Evolutionary conservation across 2,329 filamentous ascomycete species (phyloP).

Genomic region (Penicillium sp.): DNA sequence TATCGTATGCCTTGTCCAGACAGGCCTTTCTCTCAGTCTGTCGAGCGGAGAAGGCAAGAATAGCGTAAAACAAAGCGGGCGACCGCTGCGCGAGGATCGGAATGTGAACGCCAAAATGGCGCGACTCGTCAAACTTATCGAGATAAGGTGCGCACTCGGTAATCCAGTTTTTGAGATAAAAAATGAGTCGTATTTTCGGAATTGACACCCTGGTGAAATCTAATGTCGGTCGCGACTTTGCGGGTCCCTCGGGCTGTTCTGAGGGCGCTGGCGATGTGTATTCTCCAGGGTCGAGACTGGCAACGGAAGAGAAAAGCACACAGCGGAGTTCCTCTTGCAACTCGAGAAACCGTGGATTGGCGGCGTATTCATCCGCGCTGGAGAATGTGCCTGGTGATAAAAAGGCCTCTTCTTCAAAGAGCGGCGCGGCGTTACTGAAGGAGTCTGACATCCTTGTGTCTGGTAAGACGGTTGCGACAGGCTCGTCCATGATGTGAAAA

Average conservation of each 20-base stretch:
- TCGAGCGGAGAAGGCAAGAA: conserved; percentile 55
- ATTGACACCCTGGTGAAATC: conserved; percentile 31
- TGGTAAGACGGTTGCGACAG: conserved; percentile 12
- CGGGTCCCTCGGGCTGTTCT: conserved; percentile 21
- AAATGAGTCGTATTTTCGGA: conserved; percentile 37
- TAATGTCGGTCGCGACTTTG: conserved; percentile 17
- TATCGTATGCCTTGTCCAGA: conserved; percentile 48
- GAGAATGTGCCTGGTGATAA: conserved; percentile 29
- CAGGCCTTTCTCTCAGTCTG: conserved; percentile 53
- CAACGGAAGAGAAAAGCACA: conserved; percentile 46
- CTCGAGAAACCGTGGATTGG: conserved; percentile 45
- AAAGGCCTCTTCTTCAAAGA: conserved; percentile 27
- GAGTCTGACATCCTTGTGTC: conserved; percentile 13
- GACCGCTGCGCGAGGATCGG: conserved; percentile 51
- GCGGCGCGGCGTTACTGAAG: conserved; percentile 12
- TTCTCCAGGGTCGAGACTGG: conserved; percentile 41
- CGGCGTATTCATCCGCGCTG: conserved; percentile 28
- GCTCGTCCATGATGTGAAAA: conserved; percentile 17
- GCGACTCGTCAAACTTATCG: conserved; percentile 57
- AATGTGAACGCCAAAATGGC: conserved; percentile 54
- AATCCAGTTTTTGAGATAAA: conserved; percentile 47
- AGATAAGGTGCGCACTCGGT: conserved; percentile 40
- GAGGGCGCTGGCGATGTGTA: conserved; percentile 33
- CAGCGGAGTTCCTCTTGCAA: conserved; percentile 47
- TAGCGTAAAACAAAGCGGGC: conserved; percentile 49